Base-by-base conservation (phyloP, 2,329 filamentous ascomycete species). In the Exophiala sideris region DNA sequence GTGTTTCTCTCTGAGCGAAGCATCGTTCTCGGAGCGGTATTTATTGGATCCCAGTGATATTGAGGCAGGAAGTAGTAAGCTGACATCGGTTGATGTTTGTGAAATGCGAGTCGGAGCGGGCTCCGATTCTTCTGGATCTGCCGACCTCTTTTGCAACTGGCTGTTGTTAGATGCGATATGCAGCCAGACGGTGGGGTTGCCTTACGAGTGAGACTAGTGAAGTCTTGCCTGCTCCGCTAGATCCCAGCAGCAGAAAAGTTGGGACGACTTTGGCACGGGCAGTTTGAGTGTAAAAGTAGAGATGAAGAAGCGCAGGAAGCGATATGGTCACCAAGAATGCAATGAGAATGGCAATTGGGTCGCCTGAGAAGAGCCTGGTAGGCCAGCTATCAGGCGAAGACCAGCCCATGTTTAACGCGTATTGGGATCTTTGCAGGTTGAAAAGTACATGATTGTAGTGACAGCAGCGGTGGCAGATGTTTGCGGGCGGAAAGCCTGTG, bases 221-320 rank as follows among this genome's bases (percentile, higher is more conserved):
- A 0, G 94, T 97, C 77, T 97, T 99, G 66, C 94, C 94, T 46
- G 84, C 81, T 59, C 86, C 88, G 52, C 86, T 85, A 12, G 92
- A 90, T 1, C 94, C 94, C 45, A 91, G 70, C 40, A 96, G 81
- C 8, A 96, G 76, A 57, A 97, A 84, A 6, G 86, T 87, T 46
- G 92, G 90, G 21, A 88, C 80, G 11, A 78, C 79, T 35, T 82
- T 82, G 65, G 87, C 85, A 48, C 71, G 70, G 11, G 84, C 80
- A 36, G 81, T 80, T 46, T 82, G 79, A 51, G 81, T 81, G 70
- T 90, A 84, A 67, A 96, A 80, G 67, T 87, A 75, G 54, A 82
- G 70, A 75, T 97, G 94, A 45, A 96, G 78, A 50, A 95, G 68
- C 48, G 95, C 67, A 16, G 94, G 94, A 24, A 88, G 76, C 50